Base-by-base conservation (phyloP, 371 early-diverging fungal genomes). In the Actinomucor elegans region DNA sequence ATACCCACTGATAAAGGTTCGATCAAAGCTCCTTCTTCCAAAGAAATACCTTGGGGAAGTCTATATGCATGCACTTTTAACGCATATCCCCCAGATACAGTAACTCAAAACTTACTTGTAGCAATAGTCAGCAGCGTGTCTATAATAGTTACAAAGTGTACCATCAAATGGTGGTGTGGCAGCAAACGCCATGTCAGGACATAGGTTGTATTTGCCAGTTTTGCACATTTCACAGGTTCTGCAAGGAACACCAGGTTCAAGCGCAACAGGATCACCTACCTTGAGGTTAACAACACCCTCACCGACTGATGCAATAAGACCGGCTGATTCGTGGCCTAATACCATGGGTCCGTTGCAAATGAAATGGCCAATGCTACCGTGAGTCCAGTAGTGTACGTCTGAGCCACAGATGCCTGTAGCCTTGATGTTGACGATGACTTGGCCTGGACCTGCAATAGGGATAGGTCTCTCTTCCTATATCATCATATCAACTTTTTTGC, bases 251-350 rank as follows among this genome's bases (percentile, higher is more conserved):
- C 93, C 93, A 36, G 78, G 78, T 21, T 78, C 78, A 6, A 78
- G 41, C 10, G 78, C 73, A 42, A 92, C 94, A 12, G 80, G 58
- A 47, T 90, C 88, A 34, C 90, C 94, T 18, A 92, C 75, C 41
- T 79, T 64, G 27, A 88, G 60, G 42, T 80, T 42, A 5, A 66
- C 66, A 6, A 84, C 86, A 37, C 64, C 58, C 1, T 58, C 64
- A 31, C 89, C 91, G 14, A 76, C 71, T 28, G 80, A 71, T 6
- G 78, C 71, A 28, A 91, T 73, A 17, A 74, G 64, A 58, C 90
- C 90, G 35, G 90, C 73, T 17, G 89, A 85, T 66, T 90, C 90
- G 59, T 92, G 93, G 21, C 93, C 93, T 15, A 85, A 75, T n/a
- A 91, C 80, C 62, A 84, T 82, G 10, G 91, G 91, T 3, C 47